Evolutionary conservation across 805 yeast genomes (phyloP), one percentile per base, ranked within the genome.

Genomic region (Suhomyces xylopsoci): DNA sequence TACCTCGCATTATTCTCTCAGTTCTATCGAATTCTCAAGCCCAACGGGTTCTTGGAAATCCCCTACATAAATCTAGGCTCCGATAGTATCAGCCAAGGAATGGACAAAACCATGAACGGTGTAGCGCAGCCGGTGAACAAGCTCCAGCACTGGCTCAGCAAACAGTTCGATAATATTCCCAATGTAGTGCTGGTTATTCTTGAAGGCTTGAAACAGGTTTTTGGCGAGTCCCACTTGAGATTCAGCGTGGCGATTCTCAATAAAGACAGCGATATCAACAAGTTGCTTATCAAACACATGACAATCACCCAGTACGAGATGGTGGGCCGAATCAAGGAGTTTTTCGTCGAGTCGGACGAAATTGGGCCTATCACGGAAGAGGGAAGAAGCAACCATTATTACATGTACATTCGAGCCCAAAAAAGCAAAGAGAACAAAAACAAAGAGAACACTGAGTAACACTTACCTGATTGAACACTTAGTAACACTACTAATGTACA

Each of bases 151-250:
- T 19, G 30, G 32, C 47, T 59, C 7, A 22, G 25, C 25, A 15
- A 48, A 3, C 44, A 51, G 34, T 62, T 62, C 44, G 60, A 64
- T 17, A 52, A 64, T 22, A 58, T 71, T 4, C 71, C 73, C 5
- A 56, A 66, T 46, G 64, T 66, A 32, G 48, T 64, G 2, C 64
- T 62, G 45, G 52, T 55, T 6, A 24, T 71, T 0, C 53, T 72
- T 7, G 32, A 44, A 1, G 69, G 64, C 34, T 57, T 71, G 22
- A 42, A 54, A 25, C 45, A 44, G 8, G 45, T 72, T 3, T 75
- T 75, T 53, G 79, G 78, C 1, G 56, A 61, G 5, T 64, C 60
- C 1, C 63, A 66, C 48, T 73, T 75, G n/a, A 65, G 63, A 50
- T 69, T 62, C 41, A 58, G 69, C 1, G 52, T 69, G 2, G 62